Evolutionary conservation across 2,329 filamentous ascomycete species (phyloP).

Genomic region (Colletotrichum chrysophilum): DNA sequence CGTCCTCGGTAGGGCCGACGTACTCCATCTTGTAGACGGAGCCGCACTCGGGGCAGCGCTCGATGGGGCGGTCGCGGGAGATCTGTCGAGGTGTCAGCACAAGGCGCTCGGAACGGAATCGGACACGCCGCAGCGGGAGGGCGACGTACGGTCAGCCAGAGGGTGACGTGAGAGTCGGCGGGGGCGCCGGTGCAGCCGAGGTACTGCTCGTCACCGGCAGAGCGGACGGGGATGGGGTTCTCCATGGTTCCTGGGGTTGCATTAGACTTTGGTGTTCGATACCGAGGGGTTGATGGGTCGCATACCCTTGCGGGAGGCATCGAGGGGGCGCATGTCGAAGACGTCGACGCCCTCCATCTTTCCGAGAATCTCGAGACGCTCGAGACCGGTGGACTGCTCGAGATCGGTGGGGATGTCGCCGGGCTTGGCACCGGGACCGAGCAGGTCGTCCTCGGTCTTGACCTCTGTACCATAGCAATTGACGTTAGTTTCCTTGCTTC

Average conservation of each 20-base stretch:
- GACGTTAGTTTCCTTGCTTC: conserved; percentile 3
- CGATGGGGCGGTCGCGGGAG: conserved; percentile 85
- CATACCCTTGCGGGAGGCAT: conserved; percentile 83
- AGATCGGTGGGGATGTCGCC: conserved; percentile 92
- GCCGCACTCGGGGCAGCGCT: conserved; percentile 97
- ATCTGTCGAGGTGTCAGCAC: conserved; percentile 55
- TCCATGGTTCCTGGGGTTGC: conserved; percentile 76
- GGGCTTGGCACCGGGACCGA: conserved; percentile 79
- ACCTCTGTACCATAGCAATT: conserved; percentile 67
- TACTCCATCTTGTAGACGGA: conserved; percentile 99
- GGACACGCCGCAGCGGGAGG: conserved; percentile 11
- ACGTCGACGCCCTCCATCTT: conserved; percentile 99
- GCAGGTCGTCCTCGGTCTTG: conserved; percentile 79
- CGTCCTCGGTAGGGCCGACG: conserved; percentile 79
- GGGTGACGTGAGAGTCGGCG: conserved; percentile 87
- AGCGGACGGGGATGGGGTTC: conserved; percentile 88
- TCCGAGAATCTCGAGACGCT: conserved; percentile 97
- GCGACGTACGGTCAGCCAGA: conserved; percentile 84
- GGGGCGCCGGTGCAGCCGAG: conserved; percentile 94
- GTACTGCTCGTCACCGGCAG: conserved; percentile 95
- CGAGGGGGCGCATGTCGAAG: conserved; percentile 97
- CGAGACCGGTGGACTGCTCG: conserved; percentile 95
- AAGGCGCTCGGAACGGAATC: neutral
- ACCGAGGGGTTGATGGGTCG: neutral
- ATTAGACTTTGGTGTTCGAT: conserved; percentile 26